Base-by-base conservation (phyloP, 108 stramenopile genomes). In the Tribonema minus region DNA sequence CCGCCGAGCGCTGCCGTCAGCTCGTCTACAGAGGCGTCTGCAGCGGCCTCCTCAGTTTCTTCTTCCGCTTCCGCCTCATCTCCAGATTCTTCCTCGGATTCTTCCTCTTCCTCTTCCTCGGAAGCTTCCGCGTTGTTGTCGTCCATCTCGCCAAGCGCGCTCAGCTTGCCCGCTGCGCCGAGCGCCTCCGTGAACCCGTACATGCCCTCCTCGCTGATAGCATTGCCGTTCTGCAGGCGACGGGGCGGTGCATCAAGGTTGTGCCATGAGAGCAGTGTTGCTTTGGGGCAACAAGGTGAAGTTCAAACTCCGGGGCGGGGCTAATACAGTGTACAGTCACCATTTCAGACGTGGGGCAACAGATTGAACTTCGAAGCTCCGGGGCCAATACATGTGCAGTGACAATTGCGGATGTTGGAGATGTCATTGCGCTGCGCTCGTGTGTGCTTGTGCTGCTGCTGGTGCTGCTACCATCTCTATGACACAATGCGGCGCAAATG, bases 51-150 rank as follows among this genome's bases (percentile, higher is more conserved):
- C 26, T 35, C 30, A 0, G 15, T 41, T 2, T 66, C 64, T 6
- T 36, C 73, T 1, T 66, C 73, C 20, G 46, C 46, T 15, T 54
- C 46, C 46, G 9, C 15, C 20, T 54, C 46, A 15, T 54, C 46
- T 20, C 20, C 46, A 54, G 46, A 54, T 31, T 66, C 64, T n/a
- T 66, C 64, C 38, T 65, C 73, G 5, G 62, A 63, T 25, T 76
- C 75, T 15, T 76, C 75, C 15, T 76, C 75, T 23, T 76, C 75
- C 0, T 72, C 71, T 2, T 61, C 71, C 1, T 71, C 71, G 0
- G 39, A 37, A 59, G 28, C 46, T n/a, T 75, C 73, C n/a, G 36
- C 64, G 20, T 67, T 30, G 37, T 76, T 76, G 54, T 76, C 75
- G 58, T 76, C 75, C 66, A 76, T 66, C 33, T 76, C 75, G 25